phyloP scores from a whole-genome alignment of 106 monocot genomes.

The Dendrobium chrysotoxum region DNA sequence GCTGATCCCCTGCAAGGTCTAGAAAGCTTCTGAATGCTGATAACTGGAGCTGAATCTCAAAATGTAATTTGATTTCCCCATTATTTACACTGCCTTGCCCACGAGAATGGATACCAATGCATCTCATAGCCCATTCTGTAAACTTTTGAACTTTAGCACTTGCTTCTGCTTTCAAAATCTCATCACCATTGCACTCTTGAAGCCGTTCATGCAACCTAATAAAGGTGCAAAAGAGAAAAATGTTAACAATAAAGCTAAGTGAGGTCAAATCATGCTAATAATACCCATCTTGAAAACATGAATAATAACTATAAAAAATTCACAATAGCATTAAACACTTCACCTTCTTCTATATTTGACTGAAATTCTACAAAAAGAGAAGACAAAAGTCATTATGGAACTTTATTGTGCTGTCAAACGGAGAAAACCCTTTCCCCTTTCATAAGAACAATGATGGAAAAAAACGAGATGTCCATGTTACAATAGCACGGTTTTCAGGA shows the following conservation, averaged over 20 bases:
- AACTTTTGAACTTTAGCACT: conserved; percentile 58
- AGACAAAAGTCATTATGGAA: background rate
- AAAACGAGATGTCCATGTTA: background rate
- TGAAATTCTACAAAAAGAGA: background rate
- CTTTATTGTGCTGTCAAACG: background rate
- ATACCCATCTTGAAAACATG: background rate
- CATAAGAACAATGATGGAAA: background rate
- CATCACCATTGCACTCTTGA: conserved; percentile 57
- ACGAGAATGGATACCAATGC: conserved; percentile 48
- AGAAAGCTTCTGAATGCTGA: conserved; percentile 59
- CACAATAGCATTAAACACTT: background rate
- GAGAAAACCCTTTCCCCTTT: too few relatives aligned
- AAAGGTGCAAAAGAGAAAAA: background rate
- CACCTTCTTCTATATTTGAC: background rate
- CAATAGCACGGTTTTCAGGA: background rate
- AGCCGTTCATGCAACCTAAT: conserved; percentile 58
- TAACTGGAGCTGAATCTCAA: conserved; percentile 57
- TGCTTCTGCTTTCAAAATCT: conserved; percentile 55
- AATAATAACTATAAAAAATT: background rate
- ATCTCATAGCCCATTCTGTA: conserved; percentile 68
- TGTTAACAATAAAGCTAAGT: background rate
- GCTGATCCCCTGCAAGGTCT: conserved; percentile 50
- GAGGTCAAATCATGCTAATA: background rate
- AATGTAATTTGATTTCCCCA: conserved; percentile 12
- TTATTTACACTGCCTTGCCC: conserved; percentile 20